Evolutionary conservation across 164 flowering plant genomes (phyloP).

Genomic region (Magnolia kwangsiensis): DNA sequence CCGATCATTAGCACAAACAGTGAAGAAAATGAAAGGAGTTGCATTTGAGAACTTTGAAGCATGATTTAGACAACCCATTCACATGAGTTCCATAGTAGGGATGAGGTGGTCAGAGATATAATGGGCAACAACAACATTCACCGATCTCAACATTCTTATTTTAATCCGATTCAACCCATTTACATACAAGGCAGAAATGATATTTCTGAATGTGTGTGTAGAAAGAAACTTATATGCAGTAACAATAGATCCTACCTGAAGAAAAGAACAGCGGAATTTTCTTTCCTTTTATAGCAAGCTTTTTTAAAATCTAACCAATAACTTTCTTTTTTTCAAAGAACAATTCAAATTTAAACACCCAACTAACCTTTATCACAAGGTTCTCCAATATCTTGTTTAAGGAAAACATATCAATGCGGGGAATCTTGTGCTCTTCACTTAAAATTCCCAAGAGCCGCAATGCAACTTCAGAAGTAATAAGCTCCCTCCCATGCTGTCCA

Average conservation of each 20-base stretch:
- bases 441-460: conserved; percentile 67
- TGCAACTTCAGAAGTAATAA: conserved; percentile 93
- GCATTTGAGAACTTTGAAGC: too few species aligned
- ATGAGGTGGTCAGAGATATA: background rate
- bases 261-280: background rate
- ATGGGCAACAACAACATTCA: background rate
- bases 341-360: background rate
- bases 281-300: background rate
- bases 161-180: background rate
- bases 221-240: background rate
- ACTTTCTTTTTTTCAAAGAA: too few species aligned
- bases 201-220: background rate
- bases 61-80: background rate
- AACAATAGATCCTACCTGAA: background rate
- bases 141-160: too few species aligned
- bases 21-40: too few species aligned
- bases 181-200: background rate
- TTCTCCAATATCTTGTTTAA: conserved; percentile 59
- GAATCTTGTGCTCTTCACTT: conserved; percentile 65
- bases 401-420: conserved; percentile 35
- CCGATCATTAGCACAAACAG: too few species aligned
- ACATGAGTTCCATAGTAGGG: background rate
- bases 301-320: too few species aligned
- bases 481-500: conserved; percentile 99
- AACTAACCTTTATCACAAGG: conserved; percentile 70